Evolutionary conservation across 208 protist species (phyloP).

Genomic region (Herpetomonas muscarum): DNA sequence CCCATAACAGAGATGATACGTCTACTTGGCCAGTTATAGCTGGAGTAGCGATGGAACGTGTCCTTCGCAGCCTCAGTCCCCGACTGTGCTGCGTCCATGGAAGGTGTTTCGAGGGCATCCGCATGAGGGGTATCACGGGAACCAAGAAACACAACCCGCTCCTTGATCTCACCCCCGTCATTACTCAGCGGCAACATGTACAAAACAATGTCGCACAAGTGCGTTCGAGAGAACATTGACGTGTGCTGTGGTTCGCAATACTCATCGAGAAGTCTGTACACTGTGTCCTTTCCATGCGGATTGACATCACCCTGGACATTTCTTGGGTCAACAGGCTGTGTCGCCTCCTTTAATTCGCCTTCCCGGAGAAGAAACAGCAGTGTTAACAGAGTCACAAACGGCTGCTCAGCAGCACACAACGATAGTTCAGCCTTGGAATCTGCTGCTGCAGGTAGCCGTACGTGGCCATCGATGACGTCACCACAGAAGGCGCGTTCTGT

Average conservation of each 20-base stretch:
- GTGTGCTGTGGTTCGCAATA: not conserved
- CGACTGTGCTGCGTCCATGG: not conserved
- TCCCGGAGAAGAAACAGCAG: slow-evolving; percentile 4
- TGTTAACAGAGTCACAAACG: not conserved
- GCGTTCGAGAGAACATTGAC: not conserved
- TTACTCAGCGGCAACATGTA: not conserved
- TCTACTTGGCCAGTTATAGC: not conserved
- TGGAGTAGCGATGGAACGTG: not conserved
- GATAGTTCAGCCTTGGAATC: not conserved
- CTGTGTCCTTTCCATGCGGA: not conserved
- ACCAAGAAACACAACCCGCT: too few relatives aligned
- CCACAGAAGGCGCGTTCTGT: slow-evolving; percentile 38
- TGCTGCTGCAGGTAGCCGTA: not conserved
- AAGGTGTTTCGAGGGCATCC: too few relatives aligned
- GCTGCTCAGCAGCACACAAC: not conserved
- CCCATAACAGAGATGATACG: not conserved
- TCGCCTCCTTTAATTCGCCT: not conserved
- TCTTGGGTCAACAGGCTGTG: not conserved
- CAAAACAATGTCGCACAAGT: not conserved
- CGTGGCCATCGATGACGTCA: slow-evolving; percentile 6
- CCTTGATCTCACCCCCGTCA: too few relatives aligned
- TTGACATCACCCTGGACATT: not conserved
- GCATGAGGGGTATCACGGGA: too few relatives aligned
- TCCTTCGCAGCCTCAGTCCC: too few relatives aligned
- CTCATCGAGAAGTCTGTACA: not conserved